Evolutionary conservation across 306 rosid genomes (phyloP), one percentile per base, ranked within the genome.

Genomic region (Elaeagnus macrophylla): DNA sequence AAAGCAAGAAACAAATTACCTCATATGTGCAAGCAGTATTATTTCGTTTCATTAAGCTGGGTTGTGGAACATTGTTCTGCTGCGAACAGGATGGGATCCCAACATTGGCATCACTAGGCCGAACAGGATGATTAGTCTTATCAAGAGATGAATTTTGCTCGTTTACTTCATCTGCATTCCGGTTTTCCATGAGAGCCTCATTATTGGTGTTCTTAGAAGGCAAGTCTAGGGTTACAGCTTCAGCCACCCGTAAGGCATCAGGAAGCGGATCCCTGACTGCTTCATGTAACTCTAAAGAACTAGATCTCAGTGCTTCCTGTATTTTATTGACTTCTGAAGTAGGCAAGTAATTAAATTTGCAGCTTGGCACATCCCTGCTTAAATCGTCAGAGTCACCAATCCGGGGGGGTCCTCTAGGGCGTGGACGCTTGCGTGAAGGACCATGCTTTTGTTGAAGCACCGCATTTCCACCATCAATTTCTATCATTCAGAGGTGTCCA

Each of bases 181-280:
- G 82, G 41, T 65, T 73, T 75, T 66, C 82, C 35, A 39, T 10
- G 18, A 67, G 49, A 53, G 64, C 64, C 64, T 66, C 76, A 17
- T 19, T 56, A 47, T 16, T 51, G 39, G 50, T 47, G 44, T 60
- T 62, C 38, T 72, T 79, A 6, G 32, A n/a, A 9, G 60, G 85
- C 69, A 79, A 60, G 10, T 78, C 50, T 3, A 80, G 61, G 61
- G 74, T 59, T 56, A 80, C 39, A 43, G 56, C 61, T 47, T 78
- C 87, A 19, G 96, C 70, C 14, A 20, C 25, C 8, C 15, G 78
- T 55, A 91, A 63, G 8, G 85, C 83, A 53, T 67, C 79, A 2
- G 93, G 89, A 73, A 91, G 95, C 56, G 96, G 95, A 65, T 91
- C 96, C 6, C 58, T 77, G 54, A 87, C 89, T 66, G 57, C 62